Base-by-base conservation (phyloP, 2,329 filamentous ascomycete genomes). In the Colletotrichum tropicicola region DNA sequence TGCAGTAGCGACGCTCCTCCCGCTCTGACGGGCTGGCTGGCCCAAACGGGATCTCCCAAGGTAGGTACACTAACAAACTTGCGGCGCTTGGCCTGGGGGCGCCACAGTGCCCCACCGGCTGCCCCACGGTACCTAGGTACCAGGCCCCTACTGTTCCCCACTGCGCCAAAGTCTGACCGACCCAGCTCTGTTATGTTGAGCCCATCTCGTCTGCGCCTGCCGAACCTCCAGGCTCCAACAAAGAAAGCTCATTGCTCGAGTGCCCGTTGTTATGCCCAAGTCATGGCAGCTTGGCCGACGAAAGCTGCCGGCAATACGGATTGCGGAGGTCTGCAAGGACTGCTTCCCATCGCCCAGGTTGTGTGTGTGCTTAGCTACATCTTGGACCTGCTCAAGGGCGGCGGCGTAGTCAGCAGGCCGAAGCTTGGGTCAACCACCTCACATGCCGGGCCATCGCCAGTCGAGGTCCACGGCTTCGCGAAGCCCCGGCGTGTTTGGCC, bases 1-100 rank as follows among this genome's bases (percentile, higher is more conserved):
- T 59, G 56, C 60, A 19, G 47, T 48, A 53, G 41, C 28, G 55
- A 32, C 48, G 41, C 55, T 64, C 55, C 60, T 64, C 55, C 60
- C 60, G 60, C n/a, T n/a, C n/a, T n/a, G n/a, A n/a, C n/a, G n/a
- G n/a, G n/a, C n/a, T n/a, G n/a, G n/a, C n/a, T n/a, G n/a, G n/a
- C n/a, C n/a, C n/a, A n/a, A n/a, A n/a, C n/a, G n/a, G n/a, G n/a
- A n/a, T n/a, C n/a, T n/a, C n/a, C n/a, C n/a, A n/a, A n/a, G n/a
- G n/a, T n/a, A n/a, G n/a, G n/a, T n/a, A n/a, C 25, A 43, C 48
- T 54, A 64, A 53, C 61, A 41, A 25, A 48, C 43, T 64, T 49
- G 47, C 48, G 37, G 10, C 27, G 21, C 56, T 54, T 45, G 25
- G 43, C 41, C 39, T 10, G 47, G 47, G 37, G 56, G 48, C 28